phyloP scores from a whole-genome alignment of 139 green algal genomes.

The Tetradesmus obliquus region DNA sequence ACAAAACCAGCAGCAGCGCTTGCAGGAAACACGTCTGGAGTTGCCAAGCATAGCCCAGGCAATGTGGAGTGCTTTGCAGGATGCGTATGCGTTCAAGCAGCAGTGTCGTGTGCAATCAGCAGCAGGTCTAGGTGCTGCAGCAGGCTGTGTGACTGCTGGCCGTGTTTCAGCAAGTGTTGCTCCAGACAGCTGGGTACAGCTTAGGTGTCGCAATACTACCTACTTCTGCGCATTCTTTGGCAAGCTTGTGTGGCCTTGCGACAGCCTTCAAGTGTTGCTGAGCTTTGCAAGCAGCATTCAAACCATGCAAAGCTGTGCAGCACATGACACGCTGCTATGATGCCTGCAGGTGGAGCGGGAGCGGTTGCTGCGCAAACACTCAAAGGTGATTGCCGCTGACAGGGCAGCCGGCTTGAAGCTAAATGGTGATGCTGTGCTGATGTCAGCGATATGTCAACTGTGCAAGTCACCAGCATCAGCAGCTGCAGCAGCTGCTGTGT shows the following conservation, averaged over 20 bases:
- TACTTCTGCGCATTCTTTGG: background rate
- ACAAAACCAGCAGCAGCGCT: background rate
- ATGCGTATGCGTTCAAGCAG: background rate
- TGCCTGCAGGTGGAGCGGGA: conserved; percentile 34
- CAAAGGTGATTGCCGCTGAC: background rate
- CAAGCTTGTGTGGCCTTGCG: background rate
- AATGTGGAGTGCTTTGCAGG: background rate
- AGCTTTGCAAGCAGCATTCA: background rate
- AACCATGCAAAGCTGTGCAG: background rate
- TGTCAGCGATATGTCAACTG: background rate
- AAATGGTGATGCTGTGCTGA: background rate
- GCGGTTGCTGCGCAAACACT: conserved; percentile 25
- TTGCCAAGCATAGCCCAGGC: background rate
- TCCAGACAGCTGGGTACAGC: background rate
- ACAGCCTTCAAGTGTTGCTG: background rate
- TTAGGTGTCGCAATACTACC: too few relatives aligned
- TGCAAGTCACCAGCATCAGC: background rate
- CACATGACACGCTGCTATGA: background rate
- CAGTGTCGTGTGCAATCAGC: background rate
- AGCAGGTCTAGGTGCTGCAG: background rate
- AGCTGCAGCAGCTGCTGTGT: too few relatives aligned
- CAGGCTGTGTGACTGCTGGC: background rate
- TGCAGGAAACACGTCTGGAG: background rate
- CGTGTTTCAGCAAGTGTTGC: background rate
- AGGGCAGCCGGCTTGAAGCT: background rate